Evolutionary conservation across 1,284 basidiomycete genomes (phyloP).

Genomic region (Ustilago xerochloae): DNA sequence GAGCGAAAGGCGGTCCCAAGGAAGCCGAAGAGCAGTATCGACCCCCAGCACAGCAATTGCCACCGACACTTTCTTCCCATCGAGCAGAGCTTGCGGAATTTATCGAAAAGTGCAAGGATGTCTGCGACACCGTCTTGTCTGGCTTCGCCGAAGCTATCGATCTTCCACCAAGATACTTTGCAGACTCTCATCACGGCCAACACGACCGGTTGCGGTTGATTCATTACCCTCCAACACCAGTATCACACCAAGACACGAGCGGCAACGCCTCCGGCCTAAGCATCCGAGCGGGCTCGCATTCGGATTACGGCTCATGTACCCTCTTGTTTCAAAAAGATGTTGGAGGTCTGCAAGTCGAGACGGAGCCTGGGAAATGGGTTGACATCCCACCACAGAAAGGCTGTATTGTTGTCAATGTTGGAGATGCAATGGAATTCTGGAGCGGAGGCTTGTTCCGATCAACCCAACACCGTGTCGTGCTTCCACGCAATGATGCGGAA

Average conservation of each 20-base stretch:
- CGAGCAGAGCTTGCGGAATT: slow-evolving; percentile 25
- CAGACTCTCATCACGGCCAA: slow-evolving; percentile 38
- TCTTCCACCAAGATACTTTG: slow-evolving; percentile 29
- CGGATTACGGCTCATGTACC: slow-evolving; percentile 85
- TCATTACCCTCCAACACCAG: slow-evolving; percentile 54
- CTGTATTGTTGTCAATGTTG: slow-evolving; percentile 85
- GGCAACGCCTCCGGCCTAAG: slow-evolving; percentile 1
- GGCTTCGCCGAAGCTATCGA: slow-evolving; percentile 54
- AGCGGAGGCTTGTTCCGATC: slow-evolving; percentile 50
- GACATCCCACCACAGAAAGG: slow-evolving; percentile 81
- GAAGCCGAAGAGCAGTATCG: slow-evolving; percentile 5
- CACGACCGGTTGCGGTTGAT: slow-evolving; percentile 59
- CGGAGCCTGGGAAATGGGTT: slow-evolving; percentile 70
- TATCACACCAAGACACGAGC: neutral
- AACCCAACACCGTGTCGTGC: slow-evolving; percentile 57
- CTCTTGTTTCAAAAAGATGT: slow-evolving; percentile 86
- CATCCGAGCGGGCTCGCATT: slow-evolving; percentile 57
- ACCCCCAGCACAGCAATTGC: slow-evolving; percentile 40
- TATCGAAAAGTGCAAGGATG: slow-evolving; percentile 45
- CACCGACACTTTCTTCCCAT: slow-evolving; percentile 21
- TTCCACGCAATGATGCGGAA: slow-evolving; percentile 45
- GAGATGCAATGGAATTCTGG: slow-evolving; percentile 75
- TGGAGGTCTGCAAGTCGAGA: slow-evolving; percentile 80
- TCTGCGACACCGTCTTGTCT: slow-evolving; percentile 37
- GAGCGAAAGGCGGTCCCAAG: slow-evolving; percentile 2